phyloP scores from a whole-genome alignment of 768 basidiomycete species.

The Serpula lacrymans region DNA sequence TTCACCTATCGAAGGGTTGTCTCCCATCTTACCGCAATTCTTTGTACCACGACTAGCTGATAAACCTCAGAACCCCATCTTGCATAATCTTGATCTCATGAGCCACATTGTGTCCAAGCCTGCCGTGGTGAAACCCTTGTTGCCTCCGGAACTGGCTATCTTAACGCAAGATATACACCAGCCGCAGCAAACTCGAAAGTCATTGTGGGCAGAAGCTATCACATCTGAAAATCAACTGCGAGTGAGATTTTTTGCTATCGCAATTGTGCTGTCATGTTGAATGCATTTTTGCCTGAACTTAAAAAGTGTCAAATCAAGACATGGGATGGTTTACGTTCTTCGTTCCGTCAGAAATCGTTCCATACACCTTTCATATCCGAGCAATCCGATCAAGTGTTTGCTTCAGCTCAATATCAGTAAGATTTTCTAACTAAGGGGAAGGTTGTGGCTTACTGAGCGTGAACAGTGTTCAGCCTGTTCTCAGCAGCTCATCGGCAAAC shows the following conservation, averaged over 20 bases:
- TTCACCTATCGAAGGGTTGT: conserved; percentile 26
- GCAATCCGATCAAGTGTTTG: conserved; percentile 49
- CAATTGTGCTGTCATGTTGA: conserved; percentile 2
- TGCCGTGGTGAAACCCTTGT: no score
- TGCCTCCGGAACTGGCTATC: neutral
- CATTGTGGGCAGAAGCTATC: conserved; percentile 18
- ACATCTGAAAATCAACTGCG: conserved; percentile 3
- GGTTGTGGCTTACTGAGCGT: conserved; percentile 4
- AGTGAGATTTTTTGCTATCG: conserved; percentile 13
- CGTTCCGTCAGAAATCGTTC: conserved; percentile 25
- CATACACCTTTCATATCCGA: conserved; percentile 67
- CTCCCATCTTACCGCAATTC: conserved; percentile 46
- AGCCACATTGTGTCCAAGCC: neutral
- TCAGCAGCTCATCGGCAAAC: conserved; percentile 35
- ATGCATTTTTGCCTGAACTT: no score
- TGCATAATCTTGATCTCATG: conserved; percentile 47
- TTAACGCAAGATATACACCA: neutral
- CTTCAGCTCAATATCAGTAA: conserved; percentile 60
- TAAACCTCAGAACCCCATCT: conserved; percentile 75
- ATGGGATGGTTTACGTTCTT: conserved; percentile 57
- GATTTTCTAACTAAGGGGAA: conserved; percentile 17
- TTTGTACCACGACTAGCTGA: conserved; percentile 65
- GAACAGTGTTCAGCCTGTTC: conserved; percentile 46
- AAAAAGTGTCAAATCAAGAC: conserved; percentile 49
- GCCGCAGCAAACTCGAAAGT: no score